Evolutionary conservation across 176 grass and related monocot genomes (phyloP).

Genomic region (Oryza rufipogon): DNA sequence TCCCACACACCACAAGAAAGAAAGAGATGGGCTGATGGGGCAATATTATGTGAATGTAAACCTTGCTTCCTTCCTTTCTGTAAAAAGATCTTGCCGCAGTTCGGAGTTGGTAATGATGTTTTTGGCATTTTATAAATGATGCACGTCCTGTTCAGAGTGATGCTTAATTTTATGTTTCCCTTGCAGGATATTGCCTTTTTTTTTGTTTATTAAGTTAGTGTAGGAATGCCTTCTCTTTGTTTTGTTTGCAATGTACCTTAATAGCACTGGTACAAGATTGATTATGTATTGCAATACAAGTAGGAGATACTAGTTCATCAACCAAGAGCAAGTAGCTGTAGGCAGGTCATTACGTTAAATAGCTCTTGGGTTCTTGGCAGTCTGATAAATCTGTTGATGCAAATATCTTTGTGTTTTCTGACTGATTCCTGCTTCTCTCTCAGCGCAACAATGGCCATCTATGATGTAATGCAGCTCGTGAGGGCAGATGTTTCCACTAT

Average conservation of each 20-base stretch:
- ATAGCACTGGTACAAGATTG: constrained; percentile 5
- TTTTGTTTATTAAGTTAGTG: constrained; percentile 1
- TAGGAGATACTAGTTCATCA: constrained; percentile 3
- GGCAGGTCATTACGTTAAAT: constrained; percentile 3
- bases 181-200: not conserved
- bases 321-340: not conserved
- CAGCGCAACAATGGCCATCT: constrained; percentile 95
- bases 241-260: not conserved
- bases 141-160: not conserved
- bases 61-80: not conserved
- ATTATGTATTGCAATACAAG: not conserved
- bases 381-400: constrained; percentile 18
- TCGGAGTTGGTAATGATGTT: not conserved
- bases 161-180: not conserved
- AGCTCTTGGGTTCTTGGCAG: not conserved
- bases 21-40: not conserved
- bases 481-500: constrained; percentile 86
- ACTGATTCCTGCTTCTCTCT: constrained; percentile 25
- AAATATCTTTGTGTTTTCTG: constrained; percentile 12
- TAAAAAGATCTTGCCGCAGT: not conserved
- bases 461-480: constrained; percentile 85
- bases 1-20: not conserved
- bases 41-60: not conserved
- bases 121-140: not conserved
- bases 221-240: not conserved